Percentiles rank a stretch among this genome's conserved stretches.
These are phyloP conservation scores for Zymoseptoria tritici DNA, from an alignment of 2,329 filamentous ascomycete species.

Conservation along the genomic window DNA sequence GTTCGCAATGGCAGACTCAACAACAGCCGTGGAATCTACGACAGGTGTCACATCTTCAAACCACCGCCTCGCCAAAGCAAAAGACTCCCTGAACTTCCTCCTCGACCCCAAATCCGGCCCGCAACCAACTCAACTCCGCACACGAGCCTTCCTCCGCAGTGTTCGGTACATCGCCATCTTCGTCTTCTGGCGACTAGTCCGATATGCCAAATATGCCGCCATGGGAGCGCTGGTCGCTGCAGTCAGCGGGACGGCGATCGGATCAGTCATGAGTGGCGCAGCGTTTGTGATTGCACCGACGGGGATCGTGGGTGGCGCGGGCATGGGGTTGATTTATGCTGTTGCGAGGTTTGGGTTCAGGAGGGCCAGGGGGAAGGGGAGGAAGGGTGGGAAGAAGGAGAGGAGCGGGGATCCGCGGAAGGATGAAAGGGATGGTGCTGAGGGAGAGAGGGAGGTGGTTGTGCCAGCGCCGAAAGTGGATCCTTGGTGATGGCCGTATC, in stretches of 20 bases:
- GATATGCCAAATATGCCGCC: conserved; percentile 39
- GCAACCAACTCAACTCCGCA: conserved; percentile 31
- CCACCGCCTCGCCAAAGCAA: conserved; percentile 16
- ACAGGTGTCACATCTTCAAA: background rate
- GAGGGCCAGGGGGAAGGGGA: conserved; percentile 28
- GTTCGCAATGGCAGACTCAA: background rate
- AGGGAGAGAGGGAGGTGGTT: conserved; percentile 9
- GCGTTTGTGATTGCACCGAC: conserved; percentile 38
- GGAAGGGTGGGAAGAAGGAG: conserved; percentile 16
- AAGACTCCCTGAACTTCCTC: conserved; percentile 30
- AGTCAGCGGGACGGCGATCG: conserved; percentile 32
- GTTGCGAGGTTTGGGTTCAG: conserved; percentile 31
- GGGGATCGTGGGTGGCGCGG: conserved; percentile 32
- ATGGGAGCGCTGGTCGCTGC: conserved; percentile 35
- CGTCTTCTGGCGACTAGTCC: conserved; percentile 36
- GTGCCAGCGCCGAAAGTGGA: conserved; percentile 1
- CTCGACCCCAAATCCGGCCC: conserved; percentile 28
- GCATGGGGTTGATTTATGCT: conserved; percentile 34
- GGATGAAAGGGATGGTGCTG: conserved; percentile 19
- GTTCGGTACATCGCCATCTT: conserved; percentile 34
- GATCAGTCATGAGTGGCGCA: conserved; percentile 31
- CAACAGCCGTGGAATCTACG: background rate
- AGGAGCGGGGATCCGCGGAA: conserved; percentile 17
- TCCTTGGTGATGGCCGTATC: background rate
- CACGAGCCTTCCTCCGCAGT: conserved; percentile 33